phyloP scores from a whole-genome alignment of 2,329 filamentous ascomycete genomes.

The Neoscytalidium dimidiatum region DNA sequence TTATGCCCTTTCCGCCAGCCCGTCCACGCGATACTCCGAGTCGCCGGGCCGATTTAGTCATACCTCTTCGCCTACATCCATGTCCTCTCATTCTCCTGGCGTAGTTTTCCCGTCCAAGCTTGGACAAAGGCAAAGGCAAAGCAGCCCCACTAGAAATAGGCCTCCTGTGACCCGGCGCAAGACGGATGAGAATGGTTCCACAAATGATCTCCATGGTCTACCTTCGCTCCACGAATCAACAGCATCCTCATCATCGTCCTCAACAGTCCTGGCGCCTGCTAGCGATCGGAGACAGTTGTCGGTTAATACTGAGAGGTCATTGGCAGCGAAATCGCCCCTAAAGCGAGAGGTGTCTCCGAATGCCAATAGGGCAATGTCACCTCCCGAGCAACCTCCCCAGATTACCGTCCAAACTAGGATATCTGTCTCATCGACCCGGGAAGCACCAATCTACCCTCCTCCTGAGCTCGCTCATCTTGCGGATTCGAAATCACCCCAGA shows the following conservation, averaged over 20 bases:
- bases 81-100: constrained; percentile 72
- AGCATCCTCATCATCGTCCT: constrained; percentile 72
- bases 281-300: constrained; percentile 9
- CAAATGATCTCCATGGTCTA: constrained; percentile 58
- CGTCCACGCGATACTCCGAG: constrained; percentile 74
- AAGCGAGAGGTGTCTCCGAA: constrained; percentile 31
- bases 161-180: constrained; percentile 63
- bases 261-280: constrained; percentile 57
- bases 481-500: constrained; percentile 57
- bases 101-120: constrained; percentile 49
- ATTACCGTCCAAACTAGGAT: constrained; percentile 15
- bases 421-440: constrained; percentile 5
- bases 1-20: constrained; percentile 68
- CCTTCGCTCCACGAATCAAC: constrained; percentile 69
- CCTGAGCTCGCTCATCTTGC: constrained; percentile 57
- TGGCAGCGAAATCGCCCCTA: constrained; percentile 35
- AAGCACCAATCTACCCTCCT: constrained; percentile 31
- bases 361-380: constrained; percentile 13
- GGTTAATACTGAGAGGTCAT: constrained; percentile 24
- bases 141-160: constrained; percentile 57
- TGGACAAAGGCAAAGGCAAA: constrained; percentile 53
- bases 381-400: constrained; percentile 45
- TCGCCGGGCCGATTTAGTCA: constrained; percentile 74
- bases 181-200: constrained; percentile 52
- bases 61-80: constrained; percentile 76